These are phyloP conservation scores for Medicago arabica DNA, from an alignment of 306 rosid genomes.

Conservation along the genomic window DNA sequence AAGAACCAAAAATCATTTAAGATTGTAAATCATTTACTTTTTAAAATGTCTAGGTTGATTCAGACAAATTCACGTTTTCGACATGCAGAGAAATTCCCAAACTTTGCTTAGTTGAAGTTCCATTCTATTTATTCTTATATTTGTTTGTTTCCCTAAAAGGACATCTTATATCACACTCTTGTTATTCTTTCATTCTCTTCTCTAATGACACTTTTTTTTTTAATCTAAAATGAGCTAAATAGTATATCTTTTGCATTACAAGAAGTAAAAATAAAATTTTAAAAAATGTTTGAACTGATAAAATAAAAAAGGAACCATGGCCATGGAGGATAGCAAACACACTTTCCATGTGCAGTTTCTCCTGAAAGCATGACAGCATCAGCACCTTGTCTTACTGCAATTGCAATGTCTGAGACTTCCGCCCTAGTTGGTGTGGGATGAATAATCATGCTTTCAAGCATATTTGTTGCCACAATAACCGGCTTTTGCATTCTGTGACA, in stretches of 20 bases:
- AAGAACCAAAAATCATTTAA: no score
- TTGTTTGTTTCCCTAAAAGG: no score
- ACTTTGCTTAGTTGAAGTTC: no score
- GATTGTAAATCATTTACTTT: no score
- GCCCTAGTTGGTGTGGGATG: conserved; percentile 99
- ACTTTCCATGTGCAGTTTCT: conserved; percentile 99
- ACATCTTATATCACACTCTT: no score
- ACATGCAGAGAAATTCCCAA: no score
- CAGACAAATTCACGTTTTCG: no score
- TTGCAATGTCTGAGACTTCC: conserved; percentile 95
- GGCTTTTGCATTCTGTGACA: conserved; percentile 88
- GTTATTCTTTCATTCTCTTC: no score
- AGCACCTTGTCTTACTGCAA: conserved; percentile 92
- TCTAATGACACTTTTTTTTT: no score
- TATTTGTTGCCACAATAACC: conserved; percentile 96
- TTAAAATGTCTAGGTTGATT: no score
- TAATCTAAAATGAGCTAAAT: neutral
- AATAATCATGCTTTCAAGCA: conserved; percentile 97
- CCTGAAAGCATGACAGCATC: conserved; percentile 99
- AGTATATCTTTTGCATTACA: conserved; percentile 20
- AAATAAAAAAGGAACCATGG: conserved; percentile 16
- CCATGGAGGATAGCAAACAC: conserved; percentile 49
- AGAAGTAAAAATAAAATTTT: neutral
- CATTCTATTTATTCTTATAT: no score
- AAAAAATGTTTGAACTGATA: conserved; percentile 1